Percentiles rank a stretch among this genome's conserved stretches.
phyloP scores from a whole-genome alignment of 495 filamentous ascomycete species.

The Corynascus novoguineensis region DNA sequence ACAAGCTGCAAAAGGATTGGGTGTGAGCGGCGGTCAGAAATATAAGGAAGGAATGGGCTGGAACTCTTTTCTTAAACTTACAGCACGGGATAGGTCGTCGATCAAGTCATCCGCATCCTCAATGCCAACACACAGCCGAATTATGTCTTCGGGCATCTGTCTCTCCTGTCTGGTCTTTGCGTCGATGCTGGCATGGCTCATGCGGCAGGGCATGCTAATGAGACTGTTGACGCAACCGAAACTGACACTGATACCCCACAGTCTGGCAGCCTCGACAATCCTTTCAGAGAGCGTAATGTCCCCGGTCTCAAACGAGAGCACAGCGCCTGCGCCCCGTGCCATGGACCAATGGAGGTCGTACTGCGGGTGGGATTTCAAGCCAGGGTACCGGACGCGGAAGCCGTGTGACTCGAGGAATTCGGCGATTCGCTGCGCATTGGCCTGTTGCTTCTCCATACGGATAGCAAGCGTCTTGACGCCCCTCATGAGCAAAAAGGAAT shows the following conservation, averaged over 20 bases:
- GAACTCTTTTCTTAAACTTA: constrained; percentile 53
- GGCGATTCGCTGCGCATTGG: constrained; percentile 83
- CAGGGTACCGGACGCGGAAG: constrained; percentile 92
- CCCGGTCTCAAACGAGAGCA: constrained; percentile 93
- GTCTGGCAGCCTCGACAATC: constrained; percentile 83
- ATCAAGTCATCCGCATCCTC: constrained; percentile 91
- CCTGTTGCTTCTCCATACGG: constrained; percentile 96
- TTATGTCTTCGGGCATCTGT: constrained; percentile 92
- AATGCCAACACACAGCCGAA: constrained; percentile 91
- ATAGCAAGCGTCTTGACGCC: constrained; percentile 95
- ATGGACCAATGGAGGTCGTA: constrained; percentile 93
- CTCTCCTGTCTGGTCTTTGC: constrained; percentile 85
- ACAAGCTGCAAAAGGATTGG: constrained; percentile 57
- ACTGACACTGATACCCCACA: constrained; percentile 93
- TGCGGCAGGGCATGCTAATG: constrained; percentile 98
- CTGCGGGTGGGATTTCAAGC: constrained; percentile 88
- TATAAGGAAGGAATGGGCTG: constrained; percentile 1
- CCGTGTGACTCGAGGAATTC: constrained; percentile 86
- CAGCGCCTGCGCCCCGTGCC: constrained; percentile 88
- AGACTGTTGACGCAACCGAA: constrained; percentile 98
- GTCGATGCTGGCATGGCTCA: constrained; percentile 99
- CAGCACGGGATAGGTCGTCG: constrained; percentile 83
- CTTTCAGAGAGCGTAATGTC: constrained; percentile 74
- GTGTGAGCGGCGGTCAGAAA: not conserved
- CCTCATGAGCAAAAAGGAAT: constrained; percentile 90